Evolutionary conservation across 768 basidiomycete species (phyloP).

Genomic region (Lactarius trivialis): DNA sequence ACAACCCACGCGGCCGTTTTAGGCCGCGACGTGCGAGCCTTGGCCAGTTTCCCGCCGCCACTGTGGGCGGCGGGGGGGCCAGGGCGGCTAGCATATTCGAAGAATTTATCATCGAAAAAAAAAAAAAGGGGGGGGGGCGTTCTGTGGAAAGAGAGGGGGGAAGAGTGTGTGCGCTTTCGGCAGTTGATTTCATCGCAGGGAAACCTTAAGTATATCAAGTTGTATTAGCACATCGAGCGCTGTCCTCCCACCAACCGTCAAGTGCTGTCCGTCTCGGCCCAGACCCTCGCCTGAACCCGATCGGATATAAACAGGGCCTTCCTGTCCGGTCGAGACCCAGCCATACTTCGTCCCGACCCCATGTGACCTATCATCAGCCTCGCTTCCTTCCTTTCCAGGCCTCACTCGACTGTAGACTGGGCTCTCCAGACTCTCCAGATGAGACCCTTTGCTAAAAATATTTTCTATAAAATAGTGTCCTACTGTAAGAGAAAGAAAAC

Average conservation of each 20-base stretch:
- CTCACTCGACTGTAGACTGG: background rate
- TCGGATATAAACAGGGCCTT: slow-evolving; percentile 11
- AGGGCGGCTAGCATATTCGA: slow-evolving; percentile 2
- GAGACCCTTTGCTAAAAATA: background rate
- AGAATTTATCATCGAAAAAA: slow-evolving; percentile 6
- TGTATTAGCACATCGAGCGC: background rate
- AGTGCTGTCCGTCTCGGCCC: background rate
- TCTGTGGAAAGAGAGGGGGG: background rate
- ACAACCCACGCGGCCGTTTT: slow-evolving; percentile 17
- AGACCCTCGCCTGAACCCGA: slow-evolving; percentile 14
- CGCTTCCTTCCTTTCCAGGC: slow-evolving; percentile 6
- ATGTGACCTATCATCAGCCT: background rate
- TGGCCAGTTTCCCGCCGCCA: slow-evolving; percentile 7
- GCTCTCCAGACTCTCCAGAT: background rate
- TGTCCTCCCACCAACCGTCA: background rate
- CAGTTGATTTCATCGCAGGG: slow-evolving; percentile 9
- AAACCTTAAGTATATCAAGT: slow-evolving; percentile 19
- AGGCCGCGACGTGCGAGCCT: slow-evolving; percentile 13
- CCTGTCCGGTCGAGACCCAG: slow-evolving; percentile 3
- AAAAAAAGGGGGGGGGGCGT: background rate
- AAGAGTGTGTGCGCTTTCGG: background rate
- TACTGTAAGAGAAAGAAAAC: too few relatives aligned
- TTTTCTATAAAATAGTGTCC: background rate
- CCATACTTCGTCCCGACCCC: background rate
- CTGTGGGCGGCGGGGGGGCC: background rate